phyloP scores from a whole-genome alignment of 306 rosid genomes.

The Vachellia pachyceras region DNA sequence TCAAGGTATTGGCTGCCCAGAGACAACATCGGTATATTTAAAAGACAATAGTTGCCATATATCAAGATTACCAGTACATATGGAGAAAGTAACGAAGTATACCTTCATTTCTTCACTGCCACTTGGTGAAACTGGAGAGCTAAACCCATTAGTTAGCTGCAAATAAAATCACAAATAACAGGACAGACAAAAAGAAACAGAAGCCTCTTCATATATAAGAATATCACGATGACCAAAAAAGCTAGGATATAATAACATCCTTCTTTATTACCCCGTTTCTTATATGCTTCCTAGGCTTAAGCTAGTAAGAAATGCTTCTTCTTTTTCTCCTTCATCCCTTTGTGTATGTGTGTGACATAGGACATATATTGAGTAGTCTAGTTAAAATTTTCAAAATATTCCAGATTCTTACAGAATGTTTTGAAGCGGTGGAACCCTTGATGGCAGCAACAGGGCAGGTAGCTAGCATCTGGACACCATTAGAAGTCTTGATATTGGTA shows the following conservation, averaged over 20 bases:
- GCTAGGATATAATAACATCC: not conserved
- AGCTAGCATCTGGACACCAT: conserved; percentile 48
- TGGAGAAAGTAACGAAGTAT: conserved; percentile 34
- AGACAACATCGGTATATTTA: not conserved
- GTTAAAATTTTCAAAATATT: conserved; percentile 28
- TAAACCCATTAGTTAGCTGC: conserved; percentile 54
- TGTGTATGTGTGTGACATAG: not conserved
- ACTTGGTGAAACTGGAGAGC: conserved; percentile 73
- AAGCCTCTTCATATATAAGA: conserved; percentile 21
- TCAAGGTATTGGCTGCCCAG: not conserved
- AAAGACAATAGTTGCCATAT: not conserved
- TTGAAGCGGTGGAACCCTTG: conserved; percentile 47
- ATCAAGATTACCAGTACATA: not conserved
- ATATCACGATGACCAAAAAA: not conserved
- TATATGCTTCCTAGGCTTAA: not conserved
- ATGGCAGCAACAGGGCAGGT: conserved; percentile 37
- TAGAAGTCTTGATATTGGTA: conserved; percentile 46
- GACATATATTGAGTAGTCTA: conserved; percentile 8
- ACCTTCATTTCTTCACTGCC: conserved; percentile 82
- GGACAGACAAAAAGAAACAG: conserved; percentile 18
- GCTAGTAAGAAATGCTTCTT: conserved; percentile 16
- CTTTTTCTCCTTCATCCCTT: not conserved
- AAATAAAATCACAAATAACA: conserved; percentile 43
- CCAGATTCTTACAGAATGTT: conserved; percentile 65
- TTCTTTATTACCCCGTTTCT: conserved; percentile 15